Evolutionary conservation across 1,284 basidiomycete species (phyloP).

Genomic region (Cutaneotrichosporon dermatis): DNA sequence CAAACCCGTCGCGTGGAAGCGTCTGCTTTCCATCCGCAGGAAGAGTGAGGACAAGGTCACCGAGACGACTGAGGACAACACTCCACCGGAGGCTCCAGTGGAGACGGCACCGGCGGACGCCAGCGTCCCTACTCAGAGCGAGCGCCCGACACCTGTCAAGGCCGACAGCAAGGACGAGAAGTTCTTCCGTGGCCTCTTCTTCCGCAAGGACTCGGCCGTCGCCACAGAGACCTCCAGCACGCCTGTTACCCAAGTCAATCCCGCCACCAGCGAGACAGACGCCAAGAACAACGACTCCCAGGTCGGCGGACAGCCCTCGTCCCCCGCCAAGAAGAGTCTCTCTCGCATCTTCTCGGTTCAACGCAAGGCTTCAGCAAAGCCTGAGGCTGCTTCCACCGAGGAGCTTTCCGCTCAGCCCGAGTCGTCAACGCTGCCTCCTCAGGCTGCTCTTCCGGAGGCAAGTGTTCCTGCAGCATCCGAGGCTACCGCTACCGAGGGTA

Average conservation of each 20-base stretch:
- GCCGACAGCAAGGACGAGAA: neutral
- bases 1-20: neutral
- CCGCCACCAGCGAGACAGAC: no score
- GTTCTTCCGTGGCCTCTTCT: no score
- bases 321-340: neutral
- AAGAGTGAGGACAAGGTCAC: neutral
- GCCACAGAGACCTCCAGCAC: no score
- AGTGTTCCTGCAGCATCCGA: neutral
- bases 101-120: no score
- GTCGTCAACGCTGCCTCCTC: neutral
- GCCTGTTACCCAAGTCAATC: no score
- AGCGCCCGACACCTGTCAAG: neutral
- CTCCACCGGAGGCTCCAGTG: no score
- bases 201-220: no score
- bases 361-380: no score
- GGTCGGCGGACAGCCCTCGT: no score
- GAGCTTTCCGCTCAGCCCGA: neutral
- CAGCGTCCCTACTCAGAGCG: no score
- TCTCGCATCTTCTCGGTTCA: no score
- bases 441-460: neutral
- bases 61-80: neutral
- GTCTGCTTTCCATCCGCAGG: neutral
- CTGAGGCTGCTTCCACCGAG: neutral
- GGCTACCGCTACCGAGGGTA: neutral
- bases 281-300: no score